Conservation (phyloP, 176 grass and related monocot species). For the Neostapfia colusana region DNA sequence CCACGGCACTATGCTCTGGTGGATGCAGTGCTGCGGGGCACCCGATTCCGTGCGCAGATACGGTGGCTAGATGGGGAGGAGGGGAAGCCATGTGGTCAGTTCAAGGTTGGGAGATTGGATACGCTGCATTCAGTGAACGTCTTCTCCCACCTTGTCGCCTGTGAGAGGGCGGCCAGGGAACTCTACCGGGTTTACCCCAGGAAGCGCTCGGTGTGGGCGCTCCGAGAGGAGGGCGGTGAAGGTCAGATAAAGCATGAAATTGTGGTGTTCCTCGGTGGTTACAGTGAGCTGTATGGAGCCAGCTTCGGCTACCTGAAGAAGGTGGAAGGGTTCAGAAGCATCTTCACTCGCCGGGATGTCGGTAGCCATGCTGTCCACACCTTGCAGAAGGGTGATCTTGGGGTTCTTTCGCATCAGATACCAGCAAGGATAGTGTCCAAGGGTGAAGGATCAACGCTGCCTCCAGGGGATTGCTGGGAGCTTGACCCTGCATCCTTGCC, state of each 20-base stretch:
- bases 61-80: slow-evolving; percentile 69
- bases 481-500: slow-evolving; percentile 88
- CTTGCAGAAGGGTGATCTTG: slow-evolving; percentile 52
- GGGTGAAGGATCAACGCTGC: slow-evolving; percentile 43
- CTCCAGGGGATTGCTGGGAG: slow-evolving; percentile 72
- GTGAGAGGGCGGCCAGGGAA: slow-evolving; percentile 57
- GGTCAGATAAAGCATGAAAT: slow-evolving; percentile 56
- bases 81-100: slow-evolving; percentile 59
- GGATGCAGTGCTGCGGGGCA: slow-evolving; percentile 42
- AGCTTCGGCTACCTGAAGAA: slow-evolving; percentile 86
- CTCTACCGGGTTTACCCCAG: slow-evolving; percentile 67
- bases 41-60: slow-evolving; percentile 48
- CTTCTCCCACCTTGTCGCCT: slow-evolving; percentile 70
- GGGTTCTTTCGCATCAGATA: slow-evolving; percentile 68
- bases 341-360: slow-evolving; percentile 61
- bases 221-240: slow-evolving; percentile 23
- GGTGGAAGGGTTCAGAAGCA: slow-evolving; percentile 72
- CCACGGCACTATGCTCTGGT: slow-evolving; percentile 71
- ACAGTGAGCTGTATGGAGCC: slow-evolving; percentile 54
- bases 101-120: slow-evolving; percentile 64
- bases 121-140: slow-evolving; percentile 71
- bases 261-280: slow-evolving; percentile 69
- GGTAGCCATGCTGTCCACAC: slow-evolving; percentile 58
- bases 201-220: slow-evolving; percentile 81
- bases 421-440: slow-evolving; percentile 59